A percentile compares a stretch with the other conserved stretches of the same genome.
Conservation (phyloP, 2,329 filamentous ascomycete species). For the Cordyceps farinosa region DNA sequence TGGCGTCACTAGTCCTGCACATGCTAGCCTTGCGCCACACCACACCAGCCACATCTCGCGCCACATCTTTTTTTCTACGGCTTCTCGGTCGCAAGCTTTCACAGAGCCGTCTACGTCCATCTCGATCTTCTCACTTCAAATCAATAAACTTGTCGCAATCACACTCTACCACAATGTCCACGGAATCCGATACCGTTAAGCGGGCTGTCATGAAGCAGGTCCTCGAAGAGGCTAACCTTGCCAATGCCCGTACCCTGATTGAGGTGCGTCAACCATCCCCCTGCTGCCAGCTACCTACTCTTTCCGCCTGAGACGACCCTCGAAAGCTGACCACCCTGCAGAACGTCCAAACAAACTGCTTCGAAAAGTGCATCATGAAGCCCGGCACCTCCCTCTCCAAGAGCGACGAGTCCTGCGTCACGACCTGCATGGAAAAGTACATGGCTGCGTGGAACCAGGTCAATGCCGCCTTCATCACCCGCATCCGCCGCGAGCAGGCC, state of each 20-base stretch:
- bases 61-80: background rate
- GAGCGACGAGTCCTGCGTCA: slow-evolving; percentile 68
- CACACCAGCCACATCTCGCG: background rate
- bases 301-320: background rate
- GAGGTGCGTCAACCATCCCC: slow-evolving; percentile 47
- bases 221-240: slow-evolving; percentile 60
- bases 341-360: slow-evolving; percentile 81
- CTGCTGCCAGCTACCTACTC: background rate
- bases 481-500: slow-evolving; percentile 56
- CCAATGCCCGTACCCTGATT: slow-evolving; percentile 67
- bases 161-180: slow-evolving; percentile 40
- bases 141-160: background rate
- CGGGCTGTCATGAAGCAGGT: slow-evolving; percentile 63
- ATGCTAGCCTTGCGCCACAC: slow-evolving; percentile 8
- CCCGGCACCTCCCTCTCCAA: slow-evolving; percentile 64
- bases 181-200: slow-evolving; percentile 55
- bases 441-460: slow-evolving; percentile 76
- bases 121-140: background rate
- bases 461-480: slow-evolving; percentile 63
- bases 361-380: slow-evolving; percentile 70
- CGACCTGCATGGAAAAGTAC: slow-evolving; percentile 80
- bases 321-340: slow-evolving; percentile 31
- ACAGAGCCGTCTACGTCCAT: too few relatives aligned
- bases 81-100: background rate
- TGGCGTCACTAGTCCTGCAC: background rate